Base-by-base conservation (phyloP, 2,329 filamentous ascomycete genomes). In the Aspergillus unguis region DNA sequence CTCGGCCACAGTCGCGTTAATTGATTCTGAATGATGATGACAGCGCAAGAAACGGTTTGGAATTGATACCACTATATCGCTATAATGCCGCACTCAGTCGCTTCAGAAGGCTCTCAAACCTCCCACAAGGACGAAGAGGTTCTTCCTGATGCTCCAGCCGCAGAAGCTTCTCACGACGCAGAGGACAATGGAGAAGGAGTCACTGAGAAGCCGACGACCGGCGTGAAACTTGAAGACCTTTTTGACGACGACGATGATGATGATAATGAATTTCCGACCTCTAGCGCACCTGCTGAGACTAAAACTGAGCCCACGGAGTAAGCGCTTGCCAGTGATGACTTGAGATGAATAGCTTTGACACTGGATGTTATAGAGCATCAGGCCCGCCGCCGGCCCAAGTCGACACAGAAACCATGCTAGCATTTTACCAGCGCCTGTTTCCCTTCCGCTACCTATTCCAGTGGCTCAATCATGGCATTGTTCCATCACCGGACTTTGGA, bases 361-460 rank as follows among this genome's bases (percentile, higher is more conserved):
- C 44, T 44, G 28, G 10, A 61, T 17, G 17, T 54, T 58, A 17
- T 54, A 74, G 64, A 48, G 55, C 58, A 33, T 56, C 64, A 44
- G 63, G 57, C 4, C 63, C 71, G 33, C 81, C 71, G 17, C 65
- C 71, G 29, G 70, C 74, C 6, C 71, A 72, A 63, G 88, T 85
- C 36, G 90, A 96, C 61, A 85, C 89, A 1, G 89, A 92, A 65
- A 82, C 95, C 8, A 91, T 97, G 85, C 85, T 88, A 63, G 89
- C 87, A 58, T 99, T 96, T 76, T 99, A 99, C 70, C 89, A 95
- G 67, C 89, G 94, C 44, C 80, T 99, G 35, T 97, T 97, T 64
- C 94, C 94, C 4, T 99, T 95, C 80, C 85, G 92, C 54, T 87
- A 90, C 56, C 84, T 97, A 23, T 99, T 96, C 74, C 92, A 96